A percentile compares a stretch with the other conserved stretches of the same genome.
phyloP scores from a whole-genome alignment of 148 eudicot species.

The Salicornia ramosissima region DNA sequence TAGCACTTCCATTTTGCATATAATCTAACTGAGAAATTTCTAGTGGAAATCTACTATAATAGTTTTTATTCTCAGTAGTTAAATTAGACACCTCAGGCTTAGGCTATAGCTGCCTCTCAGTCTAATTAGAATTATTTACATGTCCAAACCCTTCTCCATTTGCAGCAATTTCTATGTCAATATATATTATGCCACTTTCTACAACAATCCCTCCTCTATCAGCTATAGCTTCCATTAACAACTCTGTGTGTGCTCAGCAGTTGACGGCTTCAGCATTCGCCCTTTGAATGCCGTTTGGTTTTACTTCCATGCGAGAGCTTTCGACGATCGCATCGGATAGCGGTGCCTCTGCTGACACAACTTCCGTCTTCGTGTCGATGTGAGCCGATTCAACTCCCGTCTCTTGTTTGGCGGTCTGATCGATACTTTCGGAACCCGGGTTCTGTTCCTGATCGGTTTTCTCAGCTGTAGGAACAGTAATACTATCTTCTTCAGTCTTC shows the following conservation, averaged over 20 bases:
- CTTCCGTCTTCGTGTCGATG: slow-evolving; percentile 5
- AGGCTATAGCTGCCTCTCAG: slow-evolving; percentile 19
- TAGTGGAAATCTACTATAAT: slow-evolving; percentile 15
- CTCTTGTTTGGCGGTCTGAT: background rate
- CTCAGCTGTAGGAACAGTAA: slow-evolving; percentile 3
- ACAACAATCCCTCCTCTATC: slow-evolving; percentile 29
- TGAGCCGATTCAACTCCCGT: background rate
- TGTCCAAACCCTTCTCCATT: slow-evolving; percentile 17
- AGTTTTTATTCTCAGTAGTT: slow-evolving; percentile 21
- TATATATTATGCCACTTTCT: slow-evolving; percentile 19
- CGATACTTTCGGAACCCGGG: slow-evolving; percentile 1
- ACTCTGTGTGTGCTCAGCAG: slow-evolving; percentile 16
- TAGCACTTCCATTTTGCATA: slow-evolving; percentile 8
- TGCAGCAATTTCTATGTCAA: slow-evolving; percentile 23
- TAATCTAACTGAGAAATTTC: slow-evolving; percentile 2
- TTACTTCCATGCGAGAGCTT: slow-evolving; percentile 16
- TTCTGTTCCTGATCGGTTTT: slow-evolving; percentile 9
- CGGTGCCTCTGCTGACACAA: slow-evolving; percentile 16
- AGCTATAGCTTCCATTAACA: slow-evolving; percentile 17
- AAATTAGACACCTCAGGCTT: slow-evolving; percentile 27
- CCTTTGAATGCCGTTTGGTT: slow-evolving; percentile 15
- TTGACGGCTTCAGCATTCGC: slow-evolving; percentile 27
- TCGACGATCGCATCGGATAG: slow-evolving; percentile 18
- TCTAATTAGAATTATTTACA: slow-evolving; percentile 37
- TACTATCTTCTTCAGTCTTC: slow-evolving; percentile 5